Percentiles rank a stretch among this genome's conserved stretches.
Conservation (phyloP, 2,329 filamentous ascomycete genomes). For the Talaromyces rugulosus region DNA sequence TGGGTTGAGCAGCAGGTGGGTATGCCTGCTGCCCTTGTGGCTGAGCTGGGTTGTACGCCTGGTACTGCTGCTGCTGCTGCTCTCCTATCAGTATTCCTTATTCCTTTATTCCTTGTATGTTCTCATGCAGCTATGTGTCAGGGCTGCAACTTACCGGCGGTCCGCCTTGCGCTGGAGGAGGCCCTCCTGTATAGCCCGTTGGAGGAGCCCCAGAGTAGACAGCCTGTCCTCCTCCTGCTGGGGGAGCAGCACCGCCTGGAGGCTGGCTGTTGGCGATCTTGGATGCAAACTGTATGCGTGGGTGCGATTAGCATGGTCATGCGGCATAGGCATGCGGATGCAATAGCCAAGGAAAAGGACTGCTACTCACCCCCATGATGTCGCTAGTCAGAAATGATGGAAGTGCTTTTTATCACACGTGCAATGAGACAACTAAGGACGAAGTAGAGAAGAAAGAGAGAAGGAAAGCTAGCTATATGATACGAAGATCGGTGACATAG, state of each 20-base stretch:
- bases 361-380: background rate
- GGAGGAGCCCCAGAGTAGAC: conserved; percentile 32
- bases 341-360: background rate
- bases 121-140: background rate
- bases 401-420: background rate
- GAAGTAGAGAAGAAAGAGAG: background rate
- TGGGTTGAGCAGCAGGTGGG: conserved; percentile 15
- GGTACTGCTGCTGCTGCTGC: conserved; percentile 38
- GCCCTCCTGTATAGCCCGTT: conserved; percentile 33
- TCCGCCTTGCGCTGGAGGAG: conserved; percentile 29
- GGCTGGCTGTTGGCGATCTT: conserved; percentile 36
- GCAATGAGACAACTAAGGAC: background rate
- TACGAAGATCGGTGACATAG: background rate
- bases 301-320: background rate
- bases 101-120: background rate
- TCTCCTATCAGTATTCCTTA: background rate
- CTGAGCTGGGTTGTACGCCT: conserved; percentile 48
- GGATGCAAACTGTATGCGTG: conserved; percentile 29
- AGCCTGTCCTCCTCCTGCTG: conserved; percentile 13
- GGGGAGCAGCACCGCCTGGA: conserved; percentile 17
- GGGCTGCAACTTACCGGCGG: conserved; percentile 44
- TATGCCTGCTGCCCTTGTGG: conserved; percentile 16
- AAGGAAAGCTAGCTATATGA: background rate
- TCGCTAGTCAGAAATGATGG: background rate
- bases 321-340: background rate